Evolutionary conservation across 2,329 filamentous ascomycete species (phyloP), one percentile per base, ranked within the genome.

Genomic region (Nigrospora oryzae): DNA sequence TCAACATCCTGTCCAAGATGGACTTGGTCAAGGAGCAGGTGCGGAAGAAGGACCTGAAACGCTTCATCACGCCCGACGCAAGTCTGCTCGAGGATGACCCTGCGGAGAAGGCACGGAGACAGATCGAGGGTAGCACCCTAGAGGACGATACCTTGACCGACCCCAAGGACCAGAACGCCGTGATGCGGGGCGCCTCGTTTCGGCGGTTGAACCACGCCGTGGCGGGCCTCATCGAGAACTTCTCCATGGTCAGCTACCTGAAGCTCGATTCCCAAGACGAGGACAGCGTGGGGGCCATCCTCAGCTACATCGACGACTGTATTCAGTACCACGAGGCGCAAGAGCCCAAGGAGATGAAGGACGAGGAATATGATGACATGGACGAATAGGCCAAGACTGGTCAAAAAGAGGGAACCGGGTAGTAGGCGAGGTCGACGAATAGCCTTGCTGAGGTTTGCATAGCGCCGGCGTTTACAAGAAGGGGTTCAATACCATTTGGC

Each of bases 1-100:
- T 98, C 61, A 98, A 98, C 63, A 85, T 98, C 49, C 71, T 98
- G 45, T 94, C 86, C 61, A 98, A 98, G 70, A 97, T 97, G 90
- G 93, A 98, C 63, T 77, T 97, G 49, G 82, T 97, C 53, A 93
- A 93, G 63, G 89, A 87, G 35, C 87, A 93, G 64, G 79, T 97
- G 23, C 83, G 83, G 47, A 89, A 89, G 65, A 85, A 85, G 63
- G 89, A 97, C 55, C 63, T 98, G 48, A 94, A 94, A 68, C 78
- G 88, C 17, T 98, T 95, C 60, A 71, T 95, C 46, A 89, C 91
- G 43, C 89, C 93, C 1, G 91, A 97, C 60, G 80, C 84, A 4
- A 80, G 80, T 17, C 68, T 96, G 38, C 69, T 98, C 37, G 86
- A 95, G 50, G 88, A 93, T 53, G 86, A 90, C 58, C 82, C 84